Percentiles rank a stretch among this genome's conserved stretches.
Evolutionary conservation across 1,139 yeast species (phyloP).

Genomic region (Sugiyamaella neomexicana): DNA sequence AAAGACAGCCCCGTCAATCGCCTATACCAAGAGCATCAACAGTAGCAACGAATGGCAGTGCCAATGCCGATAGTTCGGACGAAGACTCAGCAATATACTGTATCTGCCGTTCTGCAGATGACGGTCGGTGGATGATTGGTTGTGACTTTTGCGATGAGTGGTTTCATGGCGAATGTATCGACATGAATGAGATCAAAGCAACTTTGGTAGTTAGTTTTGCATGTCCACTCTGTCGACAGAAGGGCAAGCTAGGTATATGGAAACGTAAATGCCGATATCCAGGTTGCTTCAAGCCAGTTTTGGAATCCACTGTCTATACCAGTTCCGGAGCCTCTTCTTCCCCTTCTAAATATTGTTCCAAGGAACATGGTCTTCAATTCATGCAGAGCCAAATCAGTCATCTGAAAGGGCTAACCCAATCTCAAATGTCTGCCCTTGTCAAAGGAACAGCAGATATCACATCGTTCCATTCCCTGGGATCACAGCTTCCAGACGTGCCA

Average conservation of each 20-base stretch:
- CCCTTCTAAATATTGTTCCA: conserved; percentile 69
- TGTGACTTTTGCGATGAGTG: conserved; percentile 97
- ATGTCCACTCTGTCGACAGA: conserved; percentile 73
- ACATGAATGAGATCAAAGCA: conserved; percentile 53
- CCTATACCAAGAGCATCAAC: background rate
- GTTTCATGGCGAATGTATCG: conserved; percentile 85
- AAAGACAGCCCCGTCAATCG: conserved; percentile 2
- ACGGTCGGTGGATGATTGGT: conserved; percentile 79
- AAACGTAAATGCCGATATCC: conserved; percentile 70
- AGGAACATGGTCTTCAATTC: conserved; percentile 66
- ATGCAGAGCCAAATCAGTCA: conserved; percentile 41
- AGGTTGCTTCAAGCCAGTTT: conserved; percentile 59
- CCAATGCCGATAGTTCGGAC: conserved; percentile 5
- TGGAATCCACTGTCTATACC: conserved; percentile 30
- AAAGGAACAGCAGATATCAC: conserved; percentile 42
- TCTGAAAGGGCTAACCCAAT: conserved; percentile 24
- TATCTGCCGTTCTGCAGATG: conserved; percentile 75
- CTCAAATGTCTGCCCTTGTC: conserved; percentile 39
- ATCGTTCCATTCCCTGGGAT: conserved; percentile 39
- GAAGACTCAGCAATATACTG: conserved; percentile 51
- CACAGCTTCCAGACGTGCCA: conserved; percentile 20
- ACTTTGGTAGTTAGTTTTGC: conserved; percentile 63
- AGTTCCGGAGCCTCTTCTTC: background rate
- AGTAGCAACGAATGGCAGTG: background rate
- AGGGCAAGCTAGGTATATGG: conserved; percentile 52